Evolutionary conservation across 176 grass and related monocot species (phyloP).

Genomic region (Avena insularis): DNA sequence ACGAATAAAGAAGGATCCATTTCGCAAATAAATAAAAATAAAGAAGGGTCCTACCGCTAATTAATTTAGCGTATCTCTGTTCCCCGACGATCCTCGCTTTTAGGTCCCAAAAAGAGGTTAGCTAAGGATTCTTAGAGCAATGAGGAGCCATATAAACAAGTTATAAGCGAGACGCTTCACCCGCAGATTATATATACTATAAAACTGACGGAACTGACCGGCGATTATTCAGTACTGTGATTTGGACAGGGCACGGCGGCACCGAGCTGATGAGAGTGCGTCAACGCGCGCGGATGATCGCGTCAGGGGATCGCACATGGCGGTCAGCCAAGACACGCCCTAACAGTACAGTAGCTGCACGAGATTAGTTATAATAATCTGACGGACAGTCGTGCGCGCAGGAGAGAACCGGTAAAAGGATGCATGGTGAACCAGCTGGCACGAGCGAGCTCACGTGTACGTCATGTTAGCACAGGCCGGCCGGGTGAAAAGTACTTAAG

Average conservation of each 20-base stretch:
- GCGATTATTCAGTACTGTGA: slow-evolving; percentile 23
- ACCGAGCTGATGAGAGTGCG: not conserved
- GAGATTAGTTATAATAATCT: too few species aligned
- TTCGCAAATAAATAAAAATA: too few species aligned
- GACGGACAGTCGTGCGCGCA: too few species aligned
- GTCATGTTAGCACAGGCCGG: slow-evolving; percentile 41
- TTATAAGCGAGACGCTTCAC: slow-evolving; percentile 6
- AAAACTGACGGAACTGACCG: not conserved
- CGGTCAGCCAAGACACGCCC: too few species aligned
- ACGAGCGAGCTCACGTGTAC: slow-evolving; percentile 29
- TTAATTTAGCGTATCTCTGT: too few species aligned
- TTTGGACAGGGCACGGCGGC: slow-evolving; percentile 4
- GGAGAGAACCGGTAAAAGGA: not conserved
- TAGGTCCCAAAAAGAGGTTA: too few species aligned
- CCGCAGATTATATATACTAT: not conserved
- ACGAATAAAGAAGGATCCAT: too few species aligned
- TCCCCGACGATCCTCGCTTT: too few species aligned
- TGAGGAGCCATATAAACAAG: not conserved
- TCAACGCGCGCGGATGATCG: slow-evolving; percentile 33
- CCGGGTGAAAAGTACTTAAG: slow-evolving; percentile 3
- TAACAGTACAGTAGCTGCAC: too few species aligned
- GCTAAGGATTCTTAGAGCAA: too few species aligned
- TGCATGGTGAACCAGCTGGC: not conserved
- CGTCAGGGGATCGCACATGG: slow-evolving; percentile 4
- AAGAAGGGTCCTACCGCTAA: too few species aligned